These are phyloP conservation scores for Biscogniauxia sp. DNA, from an alignment of 2,329 filamentous ascomycete genomes.

Conservation along the genomic window DNA sequence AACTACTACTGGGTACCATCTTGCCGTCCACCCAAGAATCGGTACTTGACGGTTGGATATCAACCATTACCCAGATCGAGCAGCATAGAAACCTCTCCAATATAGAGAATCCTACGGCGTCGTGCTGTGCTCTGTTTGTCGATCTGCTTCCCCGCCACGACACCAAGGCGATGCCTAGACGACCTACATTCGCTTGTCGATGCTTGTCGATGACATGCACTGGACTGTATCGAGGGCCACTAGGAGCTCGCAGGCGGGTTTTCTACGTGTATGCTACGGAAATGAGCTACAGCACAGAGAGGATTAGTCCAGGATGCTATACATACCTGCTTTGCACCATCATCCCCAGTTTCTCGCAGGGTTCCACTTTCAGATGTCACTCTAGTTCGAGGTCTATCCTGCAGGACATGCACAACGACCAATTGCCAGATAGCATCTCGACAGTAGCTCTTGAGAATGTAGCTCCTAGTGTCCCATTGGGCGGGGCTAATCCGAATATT, in stretches of 20 bases:
- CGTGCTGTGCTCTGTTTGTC: background rate
- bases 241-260: background rate
- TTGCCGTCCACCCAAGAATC: background rate
- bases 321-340: background rate
- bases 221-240: background rate
- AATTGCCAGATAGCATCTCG: background rate
- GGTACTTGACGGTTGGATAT: background rate
- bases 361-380: slow-evolving; percentile 4
- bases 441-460: background rate
- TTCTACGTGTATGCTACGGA: background rate
- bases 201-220: background rate
- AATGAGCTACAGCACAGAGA: background rate
- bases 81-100: background rate
- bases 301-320: background rate
- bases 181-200: background rate
- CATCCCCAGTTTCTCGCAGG: slow-evolving; percentile 13
- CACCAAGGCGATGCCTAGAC: background rate
- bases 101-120: background rate
- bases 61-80: background rate
- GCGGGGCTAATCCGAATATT: background rate
- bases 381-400: slow-evolving; percentile 7
- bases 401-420: slow-evolving; percentile 2
- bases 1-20: background rate
- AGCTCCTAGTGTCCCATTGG: background rate
- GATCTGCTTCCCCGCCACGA: background rate